Evolutionary conservation across 164 flowering plant species (phyloP), one percentile per base, ranked within the genome.

Genomic region (Cinnamomum chago): DNA sequence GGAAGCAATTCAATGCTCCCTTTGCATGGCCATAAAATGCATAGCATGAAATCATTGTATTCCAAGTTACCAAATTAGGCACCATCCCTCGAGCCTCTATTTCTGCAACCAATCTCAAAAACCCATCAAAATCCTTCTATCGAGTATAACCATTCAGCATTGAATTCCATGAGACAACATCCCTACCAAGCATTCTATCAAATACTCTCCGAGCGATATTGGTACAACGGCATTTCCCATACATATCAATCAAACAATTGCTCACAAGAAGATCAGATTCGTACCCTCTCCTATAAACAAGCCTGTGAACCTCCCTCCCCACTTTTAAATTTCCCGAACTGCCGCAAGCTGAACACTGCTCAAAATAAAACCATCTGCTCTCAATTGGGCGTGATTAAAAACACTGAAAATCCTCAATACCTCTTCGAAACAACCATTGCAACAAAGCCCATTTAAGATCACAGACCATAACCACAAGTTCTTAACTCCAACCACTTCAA

Each of bases 21-120:
- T 76, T 72, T 30, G 74, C 20, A 67, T 2, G 17, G 13, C 79
- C 79, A 58, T 51, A 67, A 27, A 28, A 11, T 6, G 75, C 75
- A 76, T 65, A 71, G 14, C 79, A 74, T n/a, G 75, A 51, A 52
- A 76, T 76, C 74, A 76, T 55, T 25, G 71, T 76, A 40, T 76
- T 76, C 75, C 79, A 76, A 52, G 71, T 76, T 15, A 72, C 66
- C 71, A 71, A 33, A 66, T 71, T 76, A 12, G 71, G 75, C 24
- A 65, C 33, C 74, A 76, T 64, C 50, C 71, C 71, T 67, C 67
- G 66, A 10, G 35, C 60, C 58, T 71, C 67, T 68, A 76, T 76
- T 72, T 35, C 70, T n/a, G 40, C 50, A 11, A 72, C 70, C 58
- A 76, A 72, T 55, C 71, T 51, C 24, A 67, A 67, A 72, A 76